Evolutionary conservation across 768 basidiomycete genomes (phyloP).

Genomic region (Lactarius pseudohatsudake): DNA sequence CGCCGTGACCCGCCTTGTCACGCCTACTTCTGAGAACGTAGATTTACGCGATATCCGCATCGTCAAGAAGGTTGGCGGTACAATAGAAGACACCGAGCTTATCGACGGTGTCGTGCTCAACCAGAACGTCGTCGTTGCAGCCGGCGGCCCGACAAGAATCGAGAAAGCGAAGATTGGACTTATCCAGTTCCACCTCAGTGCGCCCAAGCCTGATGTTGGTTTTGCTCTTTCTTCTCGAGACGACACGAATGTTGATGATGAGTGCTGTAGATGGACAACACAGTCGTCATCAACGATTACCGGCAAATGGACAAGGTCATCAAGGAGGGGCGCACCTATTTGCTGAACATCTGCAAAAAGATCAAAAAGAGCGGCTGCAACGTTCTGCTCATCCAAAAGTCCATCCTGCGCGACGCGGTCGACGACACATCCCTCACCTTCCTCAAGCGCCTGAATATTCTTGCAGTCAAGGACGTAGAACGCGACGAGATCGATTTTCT

Average conservation of each 20-base stretch:
- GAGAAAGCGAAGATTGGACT: slow-evolving; percentile 99
- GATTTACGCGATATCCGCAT: slow-evolving; percentile 95
- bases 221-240: neutral
- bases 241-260: slow-evolving; percentile 23
- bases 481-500: slow-evolving; percentile 99
- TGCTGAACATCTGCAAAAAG: slow-evolving; percentile 97
- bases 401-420: slow-evolving; percentile 98
- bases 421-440: slow-evolving; percentile 97
- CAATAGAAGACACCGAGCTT: slow-evolving; percentile 97
- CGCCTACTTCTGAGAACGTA: slow-evolving; percentile 88
- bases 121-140: slow-evolving; percentile 88
- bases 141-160: slow-evolving; percentile 90
- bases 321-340: slow-evolving; percentile 97
- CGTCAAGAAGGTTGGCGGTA: slow-evolving; percentile 98
- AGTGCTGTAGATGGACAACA: slow-evolving; percentile 90
- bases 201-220: slow-evolving; percentile 95
- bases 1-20: slow-evolving; percentile 89
- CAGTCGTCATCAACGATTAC: slow-evolving; percentile 98
- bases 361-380: slow-evolving; percentile 99
- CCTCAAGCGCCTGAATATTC: slow-evolving; percentile 94
- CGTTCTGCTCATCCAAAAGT: slow-evolving; percentile 98
- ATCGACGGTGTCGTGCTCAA: slow-evolving; percentile 97
- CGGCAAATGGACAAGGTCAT: slow-evolving; percentile 99
- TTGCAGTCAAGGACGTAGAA: slow-evolving; percentile 96
- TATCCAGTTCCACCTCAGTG: slow-evolving; percentile 96